Evolutionary conservation across 768 basidiomycete species (phyloP), one percentile per base, ranked within the genome.

Genomic region (Suillus ampliporus): DNA sequence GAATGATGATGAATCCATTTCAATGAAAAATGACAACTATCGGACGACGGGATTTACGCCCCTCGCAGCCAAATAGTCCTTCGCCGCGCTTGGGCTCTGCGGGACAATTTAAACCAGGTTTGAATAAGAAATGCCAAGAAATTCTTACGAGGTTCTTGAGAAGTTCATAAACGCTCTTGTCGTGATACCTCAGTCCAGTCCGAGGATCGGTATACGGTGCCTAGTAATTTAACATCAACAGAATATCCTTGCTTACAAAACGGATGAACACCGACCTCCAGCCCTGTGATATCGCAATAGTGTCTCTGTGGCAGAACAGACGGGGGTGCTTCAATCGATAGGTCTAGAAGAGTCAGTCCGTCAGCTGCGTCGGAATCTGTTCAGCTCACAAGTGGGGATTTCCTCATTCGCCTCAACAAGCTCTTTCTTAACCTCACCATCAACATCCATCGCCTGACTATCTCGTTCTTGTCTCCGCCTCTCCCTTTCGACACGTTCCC

Each of bases 221-320:
- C 91, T 92, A 37, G 15, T 31, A 34, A 4, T 14, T 41, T 5
- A 7, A 17, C 7, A 19, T 31, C 4, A 60, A 26, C 46, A 38
- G 3, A 15, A 28, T 6, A 23, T 50, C 14, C 21, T 35, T 34
- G 26, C 2, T 17, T 13, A 10, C 23, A 61, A 3, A 37, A 13
- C 7, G 14, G 31, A 21, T 23, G 41, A 23, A 6, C 57, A 64
- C 76, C 9, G 35, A 90, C 92, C 76, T 93, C 91, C 14, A 95
- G 79, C 0, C 93, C 91, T 0, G 93, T 95, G 17, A 95, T 94
- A 75, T 94, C 93, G 69, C 93, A 94, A 58, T 90, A 92, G 63
- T 89, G 87, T 62, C 83, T 82, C 52, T 87, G 89, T 4, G 93
- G 92, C 9, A 91, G 77, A 1, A 95, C 71, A 11, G 92, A 94